A percentile compares a stretch with the other conserved stretches of the same genome.
Evolutionary conservation across 805 yeast genomes (phyloP).

Genomic region (Candida palmyrensis): DNA sequence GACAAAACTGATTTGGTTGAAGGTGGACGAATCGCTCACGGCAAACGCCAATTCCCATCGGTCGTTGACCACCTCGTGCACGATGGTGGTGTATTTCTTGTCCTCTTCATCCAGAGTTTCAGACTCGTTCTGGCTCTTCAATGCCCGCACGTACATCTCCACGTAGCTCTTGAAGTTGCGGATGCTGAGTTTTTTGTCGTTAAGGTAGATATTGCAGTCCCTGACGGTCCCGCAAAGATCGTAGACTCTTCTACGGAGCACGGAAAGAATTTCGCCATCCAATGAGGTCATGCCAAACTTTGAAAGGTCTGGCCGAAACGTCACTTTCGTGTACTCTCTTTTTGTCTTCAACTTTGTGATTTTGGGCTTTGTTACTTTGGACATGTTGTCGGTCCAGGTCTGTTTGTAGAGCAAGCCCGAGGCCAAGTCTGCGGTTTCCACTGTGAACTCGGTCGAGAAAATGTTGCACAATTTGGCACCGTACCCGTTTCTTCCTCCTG

Average conservation of each 20-base stretch:
- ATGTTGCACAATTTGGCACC: constrained; percentile 98
- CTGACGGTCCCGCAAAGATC: constrained; percentile 92
- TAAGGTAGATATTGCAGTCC: constrained; percentile 72
- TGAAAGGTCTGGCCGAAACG: constrained; percentile 81
- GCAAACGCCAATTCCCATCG: constrained; percentile 98
- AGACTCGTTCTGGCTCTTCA: constrained; percentile 33
- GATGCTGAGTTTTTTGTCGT: constrained; percentile 66
- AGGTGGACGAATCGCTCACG: constrained; percentile 80
- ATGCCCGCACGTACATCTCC: constrained; percentile 80
- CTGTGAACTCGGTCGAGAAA: constrained; percentile 78
- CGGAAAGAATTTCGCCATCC: constrained; percentile 79
- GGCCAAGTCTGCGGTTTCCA: constrained; percentile 82
- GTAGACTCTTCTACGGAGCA: constrained; percentile 87
- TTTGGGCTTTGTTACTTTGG: constrained; percentile 66
- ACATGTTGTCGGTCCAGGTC: constrained; percentile 86
- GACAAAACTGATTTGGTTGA: constrained; percentile 94
- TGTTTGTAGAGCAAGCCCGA: constrained; percentile 66
- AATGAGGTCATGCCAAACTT: constrained; percentile 82
- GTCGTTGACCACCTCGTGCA: constrained; percentile 75
- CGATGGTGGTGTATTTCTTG: constrained; percentile 42
- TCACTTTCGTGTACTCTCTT: constrained; percentile 78
- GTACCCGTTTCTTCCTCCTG: constrained; percentile 98
- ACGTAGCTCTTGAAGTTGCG: constrained; percentile 81
- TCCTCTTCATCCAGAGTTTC: constrained; percentile 31
- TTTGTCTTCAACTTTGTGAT: constrained; percentile 55